Base-by-base conservation (phyloP, 768 basidiomycete genomes). In the Suillus subalutaceus region DNA sequence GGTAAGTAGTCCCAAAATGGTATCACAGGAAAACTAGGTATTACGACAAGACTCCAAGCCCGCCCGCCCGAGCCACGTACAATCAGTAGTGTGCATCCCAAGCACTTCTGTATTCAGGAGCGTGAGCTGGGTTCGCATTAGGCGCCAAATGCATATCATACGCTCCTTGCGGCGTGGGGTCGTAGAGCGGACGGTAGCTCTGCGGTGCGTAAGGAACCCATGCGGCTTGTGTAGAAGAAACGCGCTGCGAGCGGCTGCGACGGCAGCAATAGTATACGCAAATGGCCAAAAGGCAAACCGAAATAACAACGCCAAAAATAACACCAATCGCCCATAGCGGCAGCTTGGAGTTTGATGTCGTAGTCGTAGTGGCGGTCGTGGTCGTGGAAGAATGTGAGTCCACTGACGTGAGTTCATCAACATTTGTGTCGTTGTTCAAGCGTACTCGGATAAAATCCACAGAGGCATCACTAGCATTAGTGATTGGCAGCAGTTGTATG, bases 401-500 rank as follows among this genome's bases (percentile, higher is more conserved):
- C 30, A 55, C 7, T 15, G 52, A 26, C 8, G 15, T 30, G 7
- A 30, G 68, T 79, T 78, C 23, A 66, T 79, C 67, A 15, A 57
- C 43, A 59, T 12, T 53, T 35, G 55, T 15, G 32, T 63, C 41
- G 41, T 60, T 60, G 18, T 6, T 41, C 48, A 32, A 48, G 63
- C 72, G 72, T 13, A 71, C 59, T 6, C 6, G 53, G 32, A 63
- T 64, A 48, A 70, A 73, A 58, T 69, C 71, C 43, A 62, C 20
- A 53, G 67, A 20, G 16, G 81, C 83, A 78, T 78, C 70, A 37
- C 77, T 72, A 68, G 86, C 78, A 61, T 82, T 77, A 9, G 90
- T 91, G 10, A 80, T 79, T 0, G 89, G 82, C 52, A 89, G 80
- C 18, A 92, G 77, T 71, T 92, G 90, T 52, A 90, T 79, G 77